Conservation (phyloP, 331 rosid species). For the Quercus tomentella region DNA sequence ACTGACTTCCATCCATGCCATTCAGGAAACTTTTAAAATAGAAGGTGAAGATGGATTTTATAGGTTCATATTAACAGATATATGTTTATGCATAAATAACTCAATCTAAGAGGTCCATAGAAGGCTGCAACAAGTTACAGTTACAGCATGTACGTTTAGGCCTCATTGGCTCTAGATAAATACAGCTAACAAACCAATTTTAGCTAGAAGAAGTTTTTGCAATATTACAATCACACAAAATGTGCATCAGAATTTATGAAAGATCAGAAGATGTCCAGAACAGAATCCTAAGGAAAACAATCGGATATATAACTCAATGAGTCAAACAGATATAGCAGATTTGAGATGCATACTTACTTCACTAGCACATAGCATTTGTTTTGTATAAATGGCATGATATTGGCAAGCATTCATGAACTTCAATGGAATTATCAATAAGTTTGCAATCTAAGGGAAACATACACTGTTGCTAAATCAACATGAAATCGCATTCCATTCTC, state of each 20-base stretch:
- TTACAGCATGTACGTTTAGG: not conserved
- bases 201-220: not conserved
- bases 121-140: not conserved
- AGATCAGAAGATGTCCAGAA: not conserved
- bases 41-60: not conserved
- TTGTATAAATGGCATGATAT: not conserved
- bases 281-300: not conserved
- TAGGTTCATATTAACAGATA: not conserved
- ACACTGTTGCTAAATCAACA: slow-evolving; percentile 92
- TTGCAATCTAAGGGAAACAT: slow-evolving; percentile 37
- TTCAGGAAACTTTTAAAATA: not conserved
- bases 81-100: not conserved
- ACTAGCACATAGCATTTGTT: not conserved
- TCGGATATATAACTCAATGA: not conserved
- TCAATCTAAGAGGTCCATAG: not conserved
- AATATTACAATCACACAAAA: not conserved
- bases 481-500: slow-evolving; percentile 89
- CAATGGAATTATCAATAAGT: slow-evolving; percentile 11
- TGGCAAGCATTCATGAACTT: slow-evolving; percentile 11
- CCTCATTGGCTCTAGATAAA: not conserved
- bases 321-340: not conserved
- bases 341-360: not conserved
- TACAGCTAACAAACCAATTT: not conserved
- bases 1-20: not conserved
- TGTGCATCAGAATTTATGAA: not conserved